Evolutionary conservation across 257 asterid genomes (phyloP), one percentile per base, ranked within the genome.

Genomic region (Plantago elongata): DNA sequence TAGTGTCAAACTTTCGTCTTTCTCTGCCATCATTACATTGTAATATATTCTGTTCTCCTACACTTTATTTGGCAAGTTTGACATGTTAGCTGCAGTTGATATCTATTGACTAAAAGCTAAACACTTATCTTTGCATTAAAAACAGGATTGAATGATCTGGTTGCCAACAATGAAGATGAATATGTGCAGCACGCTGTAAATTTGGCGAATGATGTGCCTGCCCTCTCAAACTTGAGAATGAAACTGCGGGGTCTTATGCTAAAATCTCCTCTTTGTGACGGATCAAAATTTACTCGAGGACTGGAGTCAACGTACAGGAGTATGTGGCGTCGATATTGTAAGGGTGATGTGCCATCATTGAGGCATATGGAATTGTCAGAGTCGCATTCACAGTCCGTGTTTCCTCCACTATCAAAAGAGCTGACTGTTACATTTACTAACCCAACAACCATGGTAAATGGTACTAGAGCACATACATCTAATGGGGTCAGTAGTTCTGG

Each of bases 261-360:
- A 29, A 89, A 82, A 40, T 93, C 99, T 27, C 96, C 95, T 42
- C 94, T 89, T 45, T 87, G 97, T 68, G 79, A 85, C 13, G 99
- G 96, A 63, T 68, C 89, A 22, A 84, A 79, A 63, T 93, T 89
- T 56, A 69, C 74, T 30, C 76, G 12, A 67, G 83, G 88, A 61
- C 78, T 93, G 8, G 99, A 93, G 75, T 79, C 81, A 3, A 66
- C 80, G 45, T 93, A 80, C 80, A 74, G 94, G 74, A 72, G 62
- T 60, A 84, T 93, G 87, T 93, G 99, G 99, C 72, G 54, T 45
- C 77, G 95, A 34, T 93, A 89, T 69, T 89, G 99, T 74, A 73
- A 81, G 42, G 90, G 77, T 11, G 95, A 93, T 12, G 81, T 89
- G 59, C 99, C 99, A 60, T 93, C 99, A 38, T 72, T 78, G 67